Conservation (phyloP, 768 basidiomycete species). For the Tulasnella sp. region DNA sequence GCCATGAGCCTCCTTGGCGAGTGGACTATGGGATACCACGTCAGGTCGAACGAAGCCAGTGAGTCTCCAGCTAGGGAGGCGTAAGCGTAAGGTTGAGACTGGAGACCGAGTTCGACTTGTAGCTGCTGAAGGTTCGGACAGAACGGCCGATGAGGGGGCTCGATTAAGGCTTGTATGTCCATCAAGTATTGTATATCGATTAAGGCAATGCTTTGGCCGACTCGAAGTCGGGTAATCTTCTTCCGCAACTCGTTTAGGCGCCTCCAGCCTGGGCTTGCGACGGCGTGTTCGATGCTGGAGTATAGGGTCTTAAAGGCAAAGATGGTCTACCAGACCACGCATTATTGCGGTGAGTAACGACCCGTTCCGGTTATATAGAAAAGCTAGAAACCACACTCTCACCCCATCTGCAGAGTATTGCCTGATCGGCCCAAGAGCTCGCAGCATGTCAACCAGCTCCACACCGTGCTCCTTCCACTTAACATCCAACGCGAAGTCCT, state of each 20-base stretch:
- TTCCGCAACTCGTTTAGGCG: not conserved
- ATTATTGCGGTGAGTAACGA: too few relatives aligned
- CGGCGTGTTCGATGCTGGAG: not conserved
- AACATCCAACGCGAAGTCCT: not conserved
- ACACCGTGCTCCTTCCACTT: not conserved
- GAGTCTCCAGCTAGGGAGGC: not conserved
- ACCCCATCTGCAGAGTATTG: not conserved
- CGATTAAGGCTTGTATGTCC: not conserved
- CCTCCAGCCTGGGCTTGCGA: not conserved
- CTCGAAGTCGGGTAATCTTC: not conserved
- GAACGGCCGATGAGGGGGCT: not conserved
- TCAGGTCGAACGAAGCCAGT: not conserved
- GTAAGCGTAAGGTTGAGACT: not conserved
- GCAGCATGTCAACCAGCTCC: not conserved
- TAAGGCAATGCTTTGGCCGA: not conserved
- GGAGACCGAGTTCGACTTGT: not conserved
- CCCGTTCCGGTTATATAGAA: too few relatives aligned
- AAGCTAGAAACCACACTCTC: not conserved
- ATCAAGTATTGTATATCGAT: not conserved
- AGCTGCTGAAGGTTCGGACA: not conserved
- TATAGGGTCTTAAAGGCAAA: not conserved
- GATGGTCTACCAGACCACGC: not conserved
- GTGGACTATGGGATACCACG: not conserved
- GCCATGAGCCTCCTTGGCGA: not conserved
- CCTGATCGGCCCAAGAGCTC: not conserved